phyloP scores from a whole-genome alignment of 805 yeast species.

The Lachancea cidri region DNA sequence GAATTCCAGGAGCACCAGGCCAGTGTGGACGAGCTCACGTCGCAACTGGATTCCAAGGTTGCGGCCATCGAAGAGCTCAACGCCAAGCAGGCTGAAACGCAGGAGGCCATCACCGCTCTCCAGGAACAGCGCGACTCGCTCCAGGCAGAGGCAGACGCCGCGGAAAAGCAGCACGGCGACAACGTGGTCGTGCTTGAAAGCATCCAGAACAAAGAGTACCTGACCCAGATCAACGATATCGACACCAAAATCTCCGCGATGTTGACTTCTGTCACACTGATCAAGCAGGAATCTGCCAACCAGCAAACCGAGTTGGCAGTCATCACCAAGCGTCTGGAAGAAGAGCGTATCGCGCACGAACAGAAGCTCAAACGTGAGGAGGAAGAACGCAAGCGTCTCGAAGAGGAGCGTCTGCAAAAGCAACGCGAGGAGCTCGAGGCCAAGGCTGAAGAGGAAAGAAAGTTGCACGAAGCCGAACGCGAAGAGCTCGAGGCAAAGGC shows the following conservation, averaged over 20 bases:
- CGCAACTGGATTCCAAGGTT: slow-evolving; percentile 26
- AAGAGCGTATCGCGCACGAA: slow-evolving; percentile 25
- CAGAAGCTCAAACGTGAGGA: slow-evolving; percentile 22
- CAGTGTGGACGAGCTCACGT: slow-evolving; percentile 19
- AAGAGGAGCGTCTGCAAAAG: slow-evolving; percentile 19
- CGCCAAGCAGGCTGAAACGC: slow-evolving; percentile 15
- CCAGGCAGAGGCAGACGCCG: slow-evolving; percentile 16
- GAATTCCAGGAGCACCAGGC: slow-evolving; percentile 20
- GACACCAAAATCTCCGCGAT: slow-evolving; percentile 19
- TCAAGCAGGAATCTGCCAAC: slow-evolving; percentile 28
- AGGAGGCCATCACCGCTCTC: slow-evolving; percentile 19
- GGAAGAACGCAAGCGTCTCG: slow-evolving; percentile 23
- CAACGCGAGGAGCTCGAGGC: slow-evolving; percentile 24
- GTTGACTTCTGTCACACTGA: slow-evolving; percentile 18
- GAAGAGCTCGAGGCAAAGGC: slow-evolving; percentile 10
- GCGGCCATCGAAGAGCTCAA: slow-evolving; percentile 21
- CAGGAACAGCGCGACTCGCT: slow-evolving; percentile 14
- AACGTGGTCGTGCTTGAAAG: slow-evolving; percentile 16
- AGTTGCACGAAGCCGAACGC: slow-evolving; percentile 19
- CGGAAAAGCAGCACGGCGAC: slow-evolving; percentile 14
- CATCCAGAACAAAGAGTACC: slow-evolving; percentile 20
- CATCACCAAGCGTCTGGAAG: slow-evolving; percentile 26
- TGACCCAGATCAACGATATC: slow-evolving; percentile 22
- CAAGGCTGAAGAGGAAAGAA: slow-evolving; percentile 14
- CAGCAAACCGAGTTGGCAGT: slow-evolving; percentile 24